phyloP scores from a whole-genome alignment of 139 green algal species.

The Micromonas pusilla region DNA sequence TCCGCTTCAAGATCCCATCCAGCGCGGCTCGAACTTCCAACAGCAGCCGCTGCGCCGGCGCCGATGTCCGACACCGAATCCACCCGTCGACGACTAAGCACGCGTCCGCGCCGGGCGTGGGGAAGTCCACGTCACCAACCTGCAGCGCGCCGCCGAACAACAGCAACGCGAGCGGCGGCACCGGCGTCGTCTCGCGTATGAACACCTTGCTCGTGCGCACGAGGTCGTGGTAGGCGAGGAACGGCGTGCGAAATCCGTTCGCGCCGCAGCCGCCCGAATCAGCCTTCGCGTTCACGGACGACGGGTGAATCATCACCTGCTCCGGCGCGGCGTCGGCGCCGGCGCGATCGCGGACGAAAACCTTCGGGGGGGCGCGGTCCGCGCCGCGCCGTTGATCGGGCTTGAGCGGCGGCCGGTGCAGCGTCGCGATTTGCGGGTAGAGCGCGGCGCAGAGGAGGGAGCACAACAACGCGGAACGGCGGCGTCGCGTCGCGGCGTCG shows the following conservation, averaged over 20 bases:
- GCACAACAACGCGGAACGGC: too few relatives aligned
- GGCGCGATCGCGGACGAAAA: neutral
- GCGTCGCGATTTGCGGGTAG: slow-evolving; percentile 61
- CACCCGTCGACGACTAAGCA: too few relatives aligned
- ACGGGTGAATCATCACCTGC: slow-evolving; percentile 36
- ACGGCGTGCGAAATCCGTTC: neutral
- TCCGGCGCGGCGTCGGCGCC: slow-evolving; percentile 7
- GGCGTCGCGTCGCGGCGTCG: neutral
- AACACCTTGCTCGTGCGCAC: neutral
- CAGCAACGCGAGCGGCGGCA: neutral
- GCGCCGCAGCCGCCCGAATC: too few relatives aligned
- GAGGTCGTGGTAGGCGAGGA: neutral
- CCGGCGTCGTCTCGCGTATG: neutral
- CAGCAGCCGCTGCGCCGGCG: too few relatives aligned
- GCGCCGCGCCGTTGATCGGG: neutral
- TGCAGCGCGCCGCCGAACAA: neutral
- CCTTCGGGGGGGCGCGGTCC: slow-evolving; percentile 5
- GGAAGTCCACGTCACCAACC: too few relatives aligned
- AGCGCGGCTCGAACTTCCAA: too few relatives aligned
- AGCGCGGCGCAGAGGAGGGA: slow-evolving; percentile 70
- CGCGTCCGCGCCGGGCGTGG: too few relatives aligned
- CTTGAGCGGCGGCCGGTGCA: neutral
- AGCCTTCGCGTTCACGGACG: slow-evolving; percentile 35
- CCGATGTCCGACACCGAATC: too few relatives aligned
- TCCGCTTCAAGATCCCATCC: too few relatives aligned